Evolutionary conservation across 129 eudicot genomes (phyloP).

Genomic region (Flaveria ramosissima): DNA sequence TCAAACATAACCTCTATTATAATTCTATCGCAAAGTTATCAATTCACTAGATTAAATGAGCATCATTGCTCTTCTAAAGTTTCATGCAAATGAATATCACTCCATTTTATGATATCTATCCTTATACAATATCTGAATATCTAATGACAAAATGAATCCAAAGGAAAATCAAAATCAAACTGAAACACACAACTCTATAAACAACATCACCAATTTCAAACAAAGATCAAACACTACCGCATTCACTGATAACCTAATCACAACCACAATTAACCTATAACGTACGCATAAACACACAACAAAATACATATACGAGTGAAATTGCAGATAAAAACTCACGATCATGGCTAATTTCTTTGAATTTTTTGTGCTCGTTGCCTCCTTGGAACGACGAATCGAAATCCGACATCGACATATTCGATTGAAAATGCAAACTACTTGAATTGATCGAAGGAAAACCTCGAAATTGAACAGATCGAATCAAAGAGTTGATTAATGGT

Average conservation of each 20-base stretch:
- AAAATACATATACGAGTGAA: neutral
- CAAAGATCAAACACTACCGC: conserved; percentile 27
- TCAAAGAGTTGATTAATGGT: conserved; percentile 22
- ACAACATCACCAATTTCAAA: conserved; percentile 18
- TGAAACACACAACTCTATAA: neutral
- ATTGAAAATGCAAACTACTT: neutral
- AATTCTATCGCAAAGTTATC: neutral
- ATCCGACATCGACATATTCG: conserved; percentile 72
- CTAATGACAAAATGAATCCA: neutral
- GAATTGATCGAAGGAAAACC: conserved; percentile 13
- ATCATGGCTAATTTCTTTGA: conserved; percentile 76
- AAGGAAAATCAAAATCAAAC: no score
- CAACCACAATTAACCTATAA: conserved; percentile 6
- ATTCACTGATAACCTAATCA: conserved; percentile 26
- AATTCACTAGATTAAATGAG: neutral
- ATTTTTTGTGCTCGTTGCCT: conserved; percentile 51
- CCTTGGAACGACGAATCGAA: conserved; percentile 59
- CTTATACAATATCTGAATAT: neutral
- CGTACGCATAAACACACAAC: neutral
- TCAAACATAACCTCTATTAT: no score
- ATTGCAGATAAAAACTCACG: conserved; percentile 52
- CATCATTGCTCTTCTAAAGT: neutral
- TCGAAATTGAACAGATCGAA: conserved; percentile 4
- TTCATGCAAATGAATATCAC: conserved; percentile 4
- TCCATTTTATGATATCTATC: neutral